Percentiles rank a stretch among this genome's conserved stretches.
These are phyloP conservation scores for Meyerozyma elateridarum DNA, from an alignment of 1,139 yeast species.

Conservation along the genomic window DNA sequence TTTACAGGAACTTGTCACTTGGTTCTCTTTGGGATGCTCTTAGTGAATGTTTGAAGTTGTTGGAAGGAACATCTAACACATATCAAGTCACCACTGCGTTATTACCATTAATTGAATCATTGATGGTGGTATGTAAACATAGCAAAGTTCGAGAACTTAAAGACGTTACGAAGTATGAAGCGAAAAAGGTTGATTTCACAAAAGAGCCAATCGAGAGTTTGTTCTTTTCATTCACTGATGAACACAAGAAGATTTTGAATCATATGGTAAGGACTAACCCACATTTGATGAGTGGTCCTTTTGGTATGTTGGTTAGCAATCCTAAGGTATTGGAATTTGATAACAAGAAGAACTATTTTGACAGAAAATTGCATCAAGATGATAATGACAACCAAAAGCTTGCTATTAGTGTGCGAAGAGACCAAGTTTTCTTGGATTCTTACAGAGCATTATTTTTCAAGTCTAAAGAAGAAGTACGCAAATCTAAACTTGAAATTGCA, in stretches of 20 bases:
- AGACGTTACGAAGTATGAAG: constrained; percentile 58
- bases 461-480: constrained; percentile 67
- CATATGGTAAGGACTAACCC: constrained; percentile 92
- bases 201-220: constrained; percentile 74
- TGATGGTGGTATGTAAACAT: constrained; percentile 94
- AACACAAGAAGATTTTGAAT: constrained; percentile 83
- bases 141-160: constrained; percentile 65
- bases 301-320: constrained; percentile 82
- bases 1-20: constrained; percentile 65
- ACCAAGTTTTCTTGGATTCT: constrained; percentile 88
- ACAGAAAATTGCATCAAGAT: constrained; percentile 57
- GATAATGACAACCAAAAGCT: constrained; percentile 45
- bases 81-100: constrained; percentile 75
- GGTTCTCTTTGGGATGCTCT: constrained; percentile 86
- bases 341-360: constrained; percentile 84
- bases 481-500: constrained; percentile 68
- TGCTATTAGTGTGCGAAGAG: constrained; percentile 72
- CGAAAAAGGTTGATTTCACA: constrained; percentile 58
- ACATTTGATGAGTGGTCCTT: constrained; percentile 94
- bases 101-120: constrained; percentile 82
- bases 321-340: constrained; percentile 93
- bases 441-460: constrained; percentile 82
- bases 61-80: constrained; percentile 46
- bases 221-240: constrained; percentile 84
- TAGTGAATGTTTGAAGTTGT: constrained; percentile 64